phyloP scores from a whole-genome alignment of 352 stramenopile genomes.

The Hyphochytrium catenoides region DNA sequence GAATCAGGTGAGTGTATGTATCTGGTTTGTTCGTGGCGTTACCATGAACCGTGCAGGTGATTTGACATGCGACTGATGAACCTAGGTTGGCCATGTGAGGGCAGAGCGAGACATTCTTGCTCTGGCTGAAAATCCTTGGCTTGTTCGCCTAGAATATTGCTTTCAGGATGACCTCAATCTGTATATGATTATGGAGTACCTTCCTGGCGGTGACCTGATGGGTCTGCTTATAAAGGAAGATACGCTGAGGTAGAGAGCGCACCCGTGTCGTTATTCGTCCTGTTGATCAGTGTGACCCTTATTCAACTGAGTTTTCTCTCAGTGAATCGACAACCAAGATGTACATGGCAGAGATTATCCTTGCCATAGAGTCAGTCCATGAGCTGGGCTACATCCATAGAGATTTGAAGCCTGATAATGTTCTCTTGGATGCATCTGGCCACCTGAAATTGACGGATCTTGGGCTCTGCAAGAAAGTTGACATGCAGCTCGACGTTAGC shows the following conservation, averaged over 20 bases:
- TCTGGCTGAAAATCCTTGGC: constrained; percentile 79
- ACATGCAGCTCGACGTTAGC: constrained; percentile 52
- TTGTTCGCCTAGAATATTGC: constrained; percentile 90
- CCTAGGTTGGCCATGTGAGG: constrained; percentile 86
- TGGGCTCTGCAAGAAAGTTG: constrained; percentile 89
- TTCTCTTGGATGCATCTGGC: constrained; percentile 86
- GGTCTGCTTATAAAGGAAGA: constrained; percentile 96
- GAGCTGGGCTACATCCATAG: constrained; percentile 94
- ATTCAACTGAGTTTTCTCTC: too few species aligned
- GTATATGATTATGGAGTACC: constrained; percentile 96
- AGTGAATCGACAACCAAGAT: constrained; percentile 63
- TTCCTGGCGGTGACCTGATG: constrained; percentile 97
- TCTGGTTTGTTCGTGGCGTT: too few species aligned
- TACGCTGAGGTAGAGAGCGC: constrained; percentile 32
- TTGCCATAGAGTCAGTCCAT: constrained; percentile 94
- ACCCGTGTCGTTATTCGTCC: too few species aligned
- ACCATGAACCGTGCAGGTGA: constrained; percentile 8
- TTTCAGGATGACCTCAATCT: constrained; percentile 75
- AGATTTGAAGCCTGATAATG: constrained; percentile 93
- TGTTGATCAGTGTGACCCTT: too few species aligned
- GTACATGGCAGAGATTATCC: constrained; percentile 93
- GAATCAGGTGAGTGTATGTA: constrained; percentile 49
- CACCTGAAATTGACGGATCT: constrained; percentile 99
- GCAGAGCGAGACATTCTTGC: constrained; percentile 89
- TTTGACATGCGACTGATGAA: constrained; percentile 7